Evolutionary conservation across 345 rosid species (phyloP).

Genomic region (Kandelia obovata): DNA sequence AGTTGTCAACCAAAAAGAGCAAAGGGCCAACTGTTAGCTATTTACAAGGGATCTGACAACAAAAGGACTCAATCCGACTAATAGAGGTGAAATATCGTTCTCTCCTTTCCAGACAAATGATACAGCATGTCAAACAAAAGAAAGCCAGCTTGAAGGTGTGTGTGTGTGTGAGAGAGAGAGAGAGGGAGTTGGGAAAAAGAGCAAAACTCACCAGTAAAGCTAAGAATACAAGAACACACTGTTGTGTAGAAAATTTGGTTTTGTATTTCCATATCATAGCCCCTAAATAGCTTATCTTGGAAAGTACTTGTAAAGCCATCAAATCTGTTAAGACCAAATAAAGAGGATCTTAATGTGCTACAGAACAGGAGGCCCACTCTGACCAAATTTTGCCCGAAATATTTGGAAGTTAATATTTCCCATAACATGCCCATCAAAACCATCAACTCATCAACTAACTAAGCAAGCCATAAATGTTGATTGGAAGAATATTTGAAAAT

Average conservation of each 20-base stretch:
- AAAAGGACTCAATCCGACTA: background rate
- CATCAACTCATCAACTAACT: background rate
- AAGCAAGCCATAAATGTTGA: background rate
- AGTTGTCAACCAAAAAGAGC: background rate
- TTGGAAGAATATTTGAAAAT: background rate
- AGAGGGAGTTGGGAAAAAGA: conserved; percentile 1
- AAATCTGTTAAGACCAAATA: conserved; percentile 48
- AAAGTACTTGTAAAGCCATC: conserved; percentile 99
- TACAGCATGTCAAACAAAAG: background rate
- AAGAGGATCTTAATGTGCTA: conserved; percentile 12
- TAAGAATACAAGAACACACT: conserved; percentile 70
- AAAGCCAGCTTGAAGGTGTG: background rate
- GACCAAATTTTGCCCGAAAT: background rate
- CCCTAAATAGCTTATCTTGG: conserved; percentile 91
- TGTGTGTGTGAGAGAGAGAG: background rate
- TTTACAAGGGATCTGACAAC: background rate
- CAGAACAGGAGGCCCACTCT: background rate
- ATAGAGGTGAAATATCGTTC: background rate
- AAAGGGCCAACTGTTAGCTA: background rate
- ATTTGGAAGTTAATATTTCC: background rate
- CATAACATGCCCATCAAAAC: background rate
- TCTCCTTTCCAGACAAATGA: background rate
- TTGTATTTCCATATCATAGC: conserved; percentile 94
- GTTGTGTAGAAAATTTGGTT: conserved; percentile 97
- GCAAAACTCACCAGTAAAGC: conserved; percentile 63